Conservation (phyloP, 2,329 filamentous ascomycete genomes). For the Paracorniculantispora psalliotae region DNA sequence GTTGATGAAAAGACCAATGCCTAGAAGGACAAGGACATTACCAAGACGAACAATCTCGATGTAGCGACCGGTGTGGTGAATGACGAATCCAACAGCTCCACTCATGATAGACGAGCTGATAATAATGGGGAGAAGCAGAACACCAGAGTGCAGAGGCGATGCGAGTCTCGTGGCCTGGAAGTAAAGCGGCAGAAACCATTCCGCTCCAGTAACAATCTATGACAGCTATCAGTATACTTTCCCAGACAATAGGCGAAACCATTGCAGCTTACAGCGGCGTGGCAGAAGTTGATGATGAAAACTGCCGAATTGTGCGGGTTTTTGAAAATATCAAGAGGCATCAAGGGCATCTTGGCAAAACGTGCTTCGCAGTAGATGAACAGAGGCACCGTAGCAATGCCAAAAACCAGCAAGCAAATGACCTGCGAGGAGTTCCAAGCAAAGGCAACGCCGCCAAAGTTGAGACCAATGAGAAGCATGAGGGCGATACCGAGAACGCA, state of each 20-base stretch:
- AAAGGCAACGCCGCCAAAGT: constrained; percentile 59
- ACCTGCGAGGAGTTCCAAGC: constrained; percentile 60
- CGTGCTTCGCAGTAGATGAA: constrained; percentile 60
- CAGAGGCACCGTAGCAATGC: constrained; percentile 40
- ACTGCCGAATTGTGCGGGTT: constrained; percentile 51
- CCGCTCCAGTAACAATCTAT: constrained; percentile 43
- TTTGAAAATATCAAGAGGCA: constrained; percentile 59
- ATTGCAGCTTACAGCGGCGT: constrained; percentile 38
- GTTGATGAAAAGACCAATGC: constrained; percentile 52
- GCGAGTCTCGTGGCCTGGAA: constrained; percentile 64
- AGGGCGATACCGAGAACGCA: constrained; percentile 59
- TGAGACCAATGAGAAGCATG: constrained; percentile 66
- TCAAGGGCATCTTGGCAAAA: constrained; percentile 61
- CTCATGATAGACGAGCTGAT: constrained; percentile 29
- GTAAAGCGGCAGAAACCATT: constrained; percentile 70
- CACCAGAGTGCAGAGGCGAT: constrained; percentile 9
- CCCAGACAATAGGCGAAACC: background rate
- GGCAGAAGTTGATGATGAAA: constrained; percentile 41
- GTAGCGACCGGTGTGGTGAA: constrained; percentile 49
- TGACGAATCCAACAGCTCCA: constrained; percentile 26
- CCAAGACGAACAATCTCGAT: constrained; percentile 49
- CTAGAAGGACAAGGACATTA: constrained; percentile 51
- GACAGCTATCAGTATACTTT: background rate
- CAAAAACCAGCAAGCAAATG: constrained; percentile 59
- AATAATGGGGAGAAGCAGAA: constrained; percentile 11